These are phyloP conservation scores for Conticribra weissflogii DNA, from an alignment of 108 stramenopile species.

Conservation along the genomic window DNA sequence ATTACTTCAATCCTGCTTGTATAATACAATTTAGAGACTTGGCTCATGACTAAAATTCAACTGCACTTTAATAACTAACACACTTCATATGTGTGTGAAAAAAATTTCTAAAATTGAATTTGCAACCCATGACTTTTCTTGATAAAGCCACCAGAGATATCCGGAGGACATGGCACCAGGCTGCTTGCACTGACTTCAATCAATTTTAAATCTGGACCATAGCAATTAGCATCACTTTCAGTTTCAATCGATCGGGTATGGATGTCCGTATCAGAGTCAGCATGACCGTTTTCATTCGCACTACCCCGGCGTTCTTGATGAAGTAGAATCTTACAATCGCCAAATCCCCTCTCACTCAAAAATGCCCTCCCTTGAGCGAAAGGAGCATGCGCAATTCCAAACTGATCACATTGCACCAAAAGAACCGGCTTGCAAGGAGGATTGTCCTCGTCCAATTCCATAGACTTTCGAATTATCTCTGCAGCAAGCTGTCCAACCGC, in stretches of 20 bases:
- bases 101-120: conserved; percentile 43
- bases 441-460: conserved; percentile 24
- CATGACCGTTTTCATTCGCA: conserved; percentile 12
- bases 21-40: too few relatives aligned
- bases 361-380: conserved; percentile 83
- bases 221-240: background rate
- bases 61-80: too few relatives aligned
- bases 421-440: conserved; percentile 30
- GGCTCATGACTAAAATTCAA: too few relatives aligned
- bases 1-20: too few relatives aligned
- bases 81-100: too few relatives aligned
- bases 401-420: conserved; percentile 84
- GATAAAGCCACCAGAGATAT: conserved; percentile 38
- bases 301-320: conserved; percentile 39
- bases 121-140: conserved; percentile 28
- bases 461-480: conserved; percentile 30
- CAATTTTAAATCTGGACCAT: conserved; percentile 1
- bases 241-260: conserved; percentile 16
- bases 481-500: conserved; percentile 75
- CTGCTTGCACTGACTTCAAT: conserved; percentile 11
- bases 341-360: conserved; percentile 75
- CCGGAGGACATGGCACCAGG: conserved; percentile 48
- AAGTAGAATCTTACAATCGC: conserved; percentile 58
- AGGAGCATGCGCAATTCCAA: conserved; percentile 82
- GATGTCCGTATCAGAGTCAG: conserved; percentile 2